Base-by-base conservation (phyloP, 768 basidiomycete genomes). In the Cubamyces lactineus region DNA sequence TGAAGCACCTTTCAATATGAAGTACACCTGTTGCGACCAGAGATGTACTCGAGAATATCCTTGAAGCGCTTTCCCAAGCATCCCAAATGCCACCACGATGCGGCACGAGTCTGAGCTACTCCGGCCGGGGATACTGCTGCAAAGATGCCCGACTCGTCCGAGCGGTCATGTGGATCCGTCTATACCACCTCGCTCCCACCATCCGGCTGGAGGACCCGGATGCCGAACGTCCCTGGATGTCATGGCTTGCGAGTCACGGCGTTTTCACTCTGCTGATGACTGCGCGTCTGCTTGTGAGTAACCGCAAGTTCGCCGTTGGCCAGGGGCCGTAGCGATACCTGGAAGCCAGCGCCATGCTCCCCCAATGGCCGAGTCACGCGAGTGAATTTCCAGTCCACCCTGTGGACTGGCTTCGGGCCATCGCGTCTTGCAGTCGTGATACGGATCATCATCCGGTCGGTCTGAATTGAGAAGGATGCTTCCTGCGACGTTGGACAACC, bases 381-480 rank as follows among this genome's bases (percentile, higher is more conserved):
- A 57, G 43, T 52, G 38, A 11, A 24, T 24, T 19, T 15, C 16
- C 13, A 21, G 42, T 21, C 6, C 34, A 41, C 13, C 47, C 34
- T 52, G 47, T 39, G 34, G 17, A 34, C 34, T 21, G 30, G 24
- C 38, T 8, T 26, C 28, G 48, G 38, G 8, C 41, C 19, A 6
- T 40, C 40, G 50, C 50, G 42, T 47, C 30, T 42, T 26, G 23
- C 40, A 42, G 28, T 28, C 53, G 50, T 39, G 34, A 55, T 43
- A 39, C 61, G 61, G 61, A 62, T 57, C 49, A 51, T 24, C 19
- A 23, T 38, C 61, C 55, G 61, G 55, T 45, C 50, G 41, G 23
- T 43, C 17, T 57, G 34, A 57, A 46, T 45, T 2, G 41, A 45
- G 38, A 46, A 53, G 42, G 43, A 26, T 17, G 41, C 16, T 42